A percentile compares a stretch with the other conserved stretches of the same genome.
Evolutionary conservation across 2,329 filamentous ascomycete species (phyloP).

Genomic region (Helminthosporium solani): DNA sequence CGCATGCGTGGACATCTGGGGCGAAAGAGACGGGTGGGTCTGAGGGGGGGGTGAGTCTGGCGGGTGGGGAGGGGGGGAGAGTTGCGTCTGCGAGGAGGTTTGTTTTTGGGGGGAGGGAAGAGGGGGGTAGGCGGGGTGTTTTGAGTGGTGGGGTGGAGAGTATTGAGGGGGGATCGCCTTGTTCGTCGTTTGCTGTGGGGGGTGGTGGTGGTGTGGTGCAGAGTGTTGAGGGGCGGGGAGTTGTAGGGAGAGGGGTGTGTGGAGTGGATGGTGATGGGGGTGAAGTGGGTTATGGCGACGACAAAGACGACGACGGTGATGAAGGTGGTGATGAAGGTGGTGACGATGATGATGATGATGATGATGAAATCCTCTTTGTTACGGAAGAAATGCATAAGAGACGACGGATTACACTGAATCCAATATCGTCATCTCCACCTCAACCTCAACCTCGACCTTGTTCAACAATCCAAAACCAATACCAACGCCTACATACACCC

Average conservation of each 20-base stretch:
- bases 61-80: conserved; percentile 12
- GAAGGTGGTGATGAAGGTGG: conserved; percentile 23
- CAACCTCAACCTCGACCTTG: neutral
- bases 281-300: too few relatives aligned
- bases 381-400: conserved; percentile 22
- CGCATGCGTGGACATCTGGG: conserved; percentile 4
- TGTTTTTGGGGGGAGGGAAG: conserved; percentile 14
- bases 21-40: neutral
- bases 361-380: conserved; percentile 33
- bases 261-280: too few relatives aligned
- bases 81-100: conserved; percentile 38
- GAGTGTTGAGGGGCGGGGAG: conserved; percentile 14
- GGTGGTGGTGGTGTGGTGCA: conserved; percentile 6
- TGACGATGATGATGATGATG: conserved; percentile 14
- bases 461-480: too few relatives aligned
- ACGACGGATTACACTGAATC: conserved; percentile 22
- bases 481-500: too few relatives aligned
- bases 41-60: neutral
- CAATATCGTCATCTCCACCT: conserved; percentile 5
- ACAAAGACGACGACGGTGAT: conserved; percentile 1
- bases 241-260: conserved; percentile 4
- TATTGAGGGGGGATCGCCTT: conserved; percentile 33
- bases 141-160: conserved; percentile 29
- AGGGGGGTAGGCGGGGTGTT: neutral
- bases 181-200: conserved; percentile 14